phyloP scores from a whole-genome alignment of 179 eudicot species.

The Vitellaria paradoxa region DNA sequence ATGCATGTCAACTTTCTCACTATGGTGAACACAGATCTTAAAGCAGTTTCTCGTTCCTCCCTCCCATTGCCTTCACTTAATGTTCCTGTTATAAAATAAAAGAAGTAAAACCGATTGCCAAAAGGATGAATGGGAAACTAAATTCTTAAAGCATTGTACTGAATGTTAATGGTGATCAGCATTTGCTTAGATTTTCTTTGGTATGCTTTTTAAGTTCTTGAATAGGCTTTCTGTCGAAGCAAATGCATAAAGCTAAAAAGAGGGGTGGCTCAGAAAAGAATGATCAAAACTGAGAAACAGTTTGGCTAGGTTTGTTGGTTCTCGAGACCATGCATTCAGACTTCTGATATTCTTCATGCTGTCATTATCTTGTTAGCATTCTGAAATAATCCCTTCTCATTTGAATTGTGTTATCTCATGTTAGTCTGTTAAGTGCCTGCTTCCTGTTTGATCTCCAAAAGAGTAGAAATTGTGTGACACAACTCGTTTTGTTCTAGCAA shows the following conservation, averaged over 20 bases:
- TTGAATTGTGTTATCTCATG: neutral
- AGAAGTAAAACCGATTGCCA: neutral
- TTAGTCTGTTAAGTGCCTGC: neutral
- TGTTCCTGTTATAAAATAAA: neutral
- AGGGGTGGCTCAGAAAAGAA: neutral
- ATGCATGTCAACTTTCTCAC: neutral
- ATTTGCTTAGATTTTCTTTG: neutral
- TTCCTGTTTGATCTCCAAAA: neutral
- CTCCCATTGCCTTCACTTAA: neutral
- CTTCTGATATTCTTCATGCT: neutral
- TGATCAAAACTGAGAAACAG: neutral
- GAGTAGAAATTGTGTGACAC: neutral
- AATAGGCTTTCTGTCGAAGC: neutral
- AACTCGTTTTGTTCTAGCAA: neutral
- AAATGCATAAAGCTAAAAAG: too few species aligned
- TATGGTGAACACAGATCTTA: neutral
- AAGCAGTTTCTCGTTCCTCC: neutral
- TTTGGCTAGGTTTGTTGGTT: neutral
- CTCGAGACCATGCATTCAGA: neutral
- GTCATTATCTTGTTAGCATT: neutral
- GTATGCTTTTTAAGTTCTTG: neutral
- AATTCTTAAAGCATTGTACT: neutral
- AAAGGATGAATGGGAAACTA: neutral
- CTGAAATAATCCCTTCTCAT: neutral
- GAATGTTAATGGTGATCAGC: neutral